phyloP scores from a whole-genome alignment of 2,329 filamentous ascomycete species.

The Sarocladiaceae sp. region DNA sequence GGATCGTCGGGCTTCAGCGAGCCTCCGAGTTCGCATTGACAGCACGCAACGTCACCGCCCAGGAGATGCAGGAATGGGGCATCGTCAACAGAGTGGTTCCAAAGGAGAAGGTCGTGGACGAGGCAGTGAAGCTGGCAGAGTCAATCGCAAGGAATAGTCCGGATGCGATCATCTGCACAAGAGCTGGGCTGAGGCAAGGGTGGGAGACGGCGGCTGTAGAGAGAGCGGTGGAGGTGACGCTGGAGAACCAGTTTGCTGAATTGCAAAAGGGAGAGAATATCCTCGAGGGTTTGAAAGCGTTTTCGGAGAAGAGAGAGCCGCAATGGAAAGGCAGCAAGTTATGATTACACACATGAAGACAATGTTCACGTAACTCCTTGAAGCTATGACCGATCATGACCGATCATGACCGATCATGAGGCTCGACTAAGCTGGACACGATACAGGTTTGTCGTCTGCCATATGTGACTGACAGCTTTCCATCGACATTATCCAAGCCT shows the following conservation, averaged over 20 bases:
- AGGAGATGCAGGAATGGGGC: slow-evolving; percentile 19
- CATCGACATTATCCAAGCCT: too few relatives aligned
- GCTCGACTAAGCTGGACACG: too few relatives aligned
- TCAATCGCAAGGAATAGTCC: slow-evolving; percentile 59
- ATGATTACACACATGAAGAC: slow-evolving; percentile 24
- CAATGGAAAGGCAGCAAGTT: slow-evolving; percentile 54
- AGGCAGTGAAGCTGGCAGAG: slow-evolving; percentile 52
- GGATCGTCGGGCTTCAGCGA: slow-evolving; percentile 18
- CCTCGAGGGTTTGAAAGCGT: slow-evolving; percentile 61
- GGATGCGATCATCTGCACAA: slow-evolving; percentile 62
- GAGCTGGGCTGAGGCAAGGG: slow-evolving; percentile 60
- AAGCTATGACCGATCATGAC: too few relatives aligned
- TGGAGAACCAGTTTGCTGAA: slow-evolving; percentile 40
- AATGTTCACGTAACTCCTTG: too few relatives aligned
- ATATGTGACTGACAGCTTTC: too few relatives aligned
- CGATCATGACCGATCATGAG: too few relatives aligned
- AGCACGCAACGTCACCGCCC: slow-evolving; percentile 15
- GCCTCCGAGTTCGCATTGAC: slow-evolving; percentile 20
- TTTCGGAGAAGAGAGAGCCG: slow-evolving; percentile 64
- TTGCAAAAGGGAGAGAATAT: slow-evolving; percentile 62
- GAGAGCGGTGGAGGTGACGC: slow-evolving; percentile 39
- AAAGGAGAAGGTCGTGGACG: slow-evolving; percentile 35
- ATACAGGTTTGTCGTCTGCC: too few relatives aligned
- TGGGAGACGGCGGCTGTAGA: slow-evolving; percentile 62
- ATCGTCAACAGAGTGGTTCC: slow-evolving; percentile 19